Evolutionary conservation across 202 grass and related monocot genomes (phyloP), one percentile per base, ranked within the genome.

Genomic region (Schoenoplectus triqueter): DNA sequence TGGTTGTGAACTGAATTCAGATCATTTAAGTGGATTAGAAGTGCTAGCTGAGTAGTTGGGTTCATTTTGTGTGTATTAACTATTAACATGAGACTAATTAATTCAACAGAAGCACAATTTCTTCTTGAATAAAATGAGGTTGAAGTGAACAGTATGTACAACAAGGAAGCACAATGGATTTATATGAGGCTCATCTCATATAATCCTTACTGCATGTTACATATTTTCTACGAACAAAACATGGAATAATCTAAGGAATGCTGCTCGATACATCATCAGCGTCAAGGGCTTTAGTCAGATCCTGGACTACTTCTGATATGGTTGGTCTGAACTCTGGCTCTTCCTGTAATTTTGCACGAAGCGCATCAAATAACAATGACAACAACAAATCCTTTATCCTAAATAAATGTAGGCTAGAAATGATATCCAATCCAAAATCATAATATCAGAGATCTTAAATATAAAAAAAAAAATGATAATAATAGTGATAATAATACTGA

Each of bases 221-320:
- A 39, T 59, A 15, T 79, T 59, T 59, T 42, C 44, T 61, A 79
- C 13, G 45, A 62, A 61, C 55, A 61, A 79, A 9, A 61, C 40
- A 79, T 62, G 2, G 44, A 7, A 60, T 45, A 9, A 8, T 79
- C 13, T 79, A 79, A 18, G 44, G 15, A 14, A 52, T 82, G 63
- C 64, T 87, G 52, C 56, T 71, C n/a, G 10, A 44, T 19, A 64
- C 79, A 19, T 92, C 82, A 52, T 95, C 82, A 14, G 87, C 85
- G 40, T 95, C 80, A 63, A 87, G 68, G 2, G 88, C 69, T 66
- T 52, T 83, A 52, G 71, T 78, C 21, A 95, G 93, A 80, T 95
- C 93, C 83, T 95, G 93, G 84, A 63, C 90, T 76, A 95, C 83
- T 69, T 92, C 78, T 39, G 90, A 82, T 83, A 91, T 95, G 50